Base-by-base conservation (phyloP, 306 rosid genomes). In the Betula pendula region DNA sequence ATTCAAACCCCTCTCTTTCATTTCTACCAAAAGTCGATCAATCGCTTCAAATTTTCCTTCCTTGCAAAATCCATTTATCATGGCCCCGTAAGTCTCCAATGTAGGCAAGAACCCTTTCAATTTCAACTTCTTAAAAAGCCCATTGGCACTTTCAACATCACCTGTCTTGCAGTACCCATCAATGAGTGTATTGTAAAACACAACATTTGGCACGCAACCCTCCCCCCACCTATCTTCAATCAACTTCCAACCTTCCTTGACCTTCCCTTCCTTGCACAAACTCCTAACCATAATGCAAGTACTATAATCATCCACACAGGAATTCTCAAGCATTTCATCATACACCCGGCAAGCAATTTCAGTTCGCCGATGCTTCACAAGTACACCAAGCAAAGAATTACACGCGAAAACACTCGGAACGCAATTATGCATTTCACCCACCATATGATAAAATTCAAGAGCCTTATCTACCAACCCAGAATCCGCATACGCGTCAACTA, bases 151-250 rank as follows among this genome's bases (percentile, higher is more conserved):
- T 16, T 62, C 63, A 2, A 88, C 67, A 74, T 89, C 84, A 48
- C 95, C 95, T 80, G 74, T 86, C 83, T 81, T 88, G 82, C 97
- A 93, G 84, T 81, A 86, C 15, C 98, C 97, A 65, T 83, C 84
- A 75, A 91, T 88, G 50, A 93, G 89, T 14, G 81, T 82, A 85
- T 91, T 91, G 59, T 89, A 91, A 76, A 89, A 93, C 70, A 91
- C 90, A 65, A 93, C 78, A 81, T 91, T 83, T 3, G 96, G 97
- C 31, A 93, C 82, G 75, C 96, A 93, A 60, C 82, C 84, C 70
- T 85, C 56, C 22, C 96, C 96, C 97, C 97, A 89, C 55, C 91
- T 87, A 72, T 85, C 81, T 49, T 48, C 82, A 77, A 93, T 88
- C 81, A 93, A 79, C 75, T 77, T 85, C 73, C 85, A 73, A 42